Conservation (phyloP, 306 rosid genomes). For the Pueraria montana region DNA sequence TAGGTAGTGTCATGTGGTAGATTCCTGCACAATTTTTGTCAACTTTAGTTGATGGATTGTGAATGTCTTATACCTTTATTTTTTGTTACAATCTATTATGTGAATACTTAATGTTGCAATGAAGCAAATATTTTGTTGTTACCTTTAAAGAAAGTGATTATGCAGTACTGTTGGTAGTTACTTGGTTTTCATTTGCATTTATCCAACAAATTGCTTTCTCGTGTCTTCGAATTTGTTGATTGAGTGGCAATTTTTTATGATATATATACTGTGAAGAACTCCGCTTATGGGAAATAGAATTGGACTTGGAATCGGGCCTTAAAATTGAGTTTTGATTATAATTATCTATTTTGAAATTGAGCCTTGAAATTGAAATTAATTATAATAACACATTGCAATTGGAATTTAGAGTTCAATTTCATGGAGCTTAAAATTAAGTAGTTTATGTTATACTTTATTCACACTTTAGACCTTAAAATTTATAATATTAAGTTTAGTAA, state of each 20-base stretch:
- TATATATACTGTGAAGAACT: neutral
- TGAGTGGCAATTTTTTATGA: neutral
- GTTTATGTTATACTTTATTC: neutral
- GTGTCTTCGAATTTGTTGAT: neutral
- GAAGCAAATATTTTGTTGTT: constrained; percentile 25
- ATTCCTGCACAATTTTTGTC: neutral
- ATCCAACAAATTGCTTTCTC: neutral
- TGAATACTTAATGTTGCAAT: constrained; percentile 28
- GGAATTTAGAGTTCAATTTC: neutral
- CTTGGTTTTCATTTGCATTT: neutral
- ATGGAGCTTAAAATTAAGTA: neutral
- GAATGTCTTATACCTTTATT: constrained; percentile 30
- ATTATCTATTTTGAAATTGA: too few relatives aligned
- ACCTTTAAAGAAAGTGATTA: constrained; percentile 28
- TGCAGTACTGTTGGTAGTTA: neutral
- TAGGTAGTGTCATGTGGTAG: constrained; percentile 23
- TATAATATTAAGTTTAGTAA: too few relatives aligned
- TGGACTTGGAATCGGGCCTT: neutral
- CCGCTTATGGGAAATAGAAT: neutral
- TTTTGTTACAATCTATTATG: constrained; percentile 15
- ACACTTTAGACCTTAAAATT: neutral
- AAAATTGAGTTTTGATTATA: too few relatives aligned
- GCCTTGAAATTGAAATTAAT: too few relatives aligned
- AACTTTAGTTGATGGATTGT: constrained; percentile 14
- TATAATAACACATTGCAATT: neutral